Percentiles rank a stretch among this genome's conserved stretches.
Evolutionary conservation across 169 alveolate genomes (phyloP).

Genomic region (Plasmodium cynomolgi): DNA sequence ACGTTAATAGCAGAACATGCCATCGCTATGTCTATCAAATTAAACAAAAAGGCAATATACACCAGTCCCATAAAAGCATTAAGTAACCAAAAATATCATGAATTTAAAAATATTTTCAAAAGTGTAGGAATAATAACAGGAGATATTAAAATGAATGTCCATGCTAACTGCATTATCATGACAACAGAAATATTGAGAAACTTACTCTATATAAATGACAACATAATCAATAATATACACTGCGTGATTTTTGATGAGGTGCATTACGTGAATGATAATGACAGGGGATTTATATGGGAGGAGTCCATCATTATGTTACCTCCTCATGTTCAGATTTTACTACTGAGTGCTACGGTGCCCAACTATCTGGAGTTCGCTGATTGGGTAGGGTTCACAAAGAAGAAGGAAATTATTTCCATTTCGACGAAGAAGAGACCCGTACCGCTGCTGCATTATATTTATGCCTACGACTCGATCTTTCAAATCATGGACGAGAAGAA

Average conservation of each 20-base stretch:
- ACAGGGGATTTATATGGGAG: slow-evolving; percentile 99
- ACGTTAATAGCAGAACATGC: slow-evolving; percentile 99
- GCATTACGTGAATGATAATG: slow-evolving; percentile 97
- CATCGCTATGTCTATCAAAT: slow-evolving; percentile 94
- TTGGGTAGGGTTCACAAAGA: slow-evolving; percentile 96
- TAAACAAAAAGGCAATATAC: slow-evolving; percentile 95
- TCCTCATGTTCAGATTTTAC: slow-evolving; percentile 91
- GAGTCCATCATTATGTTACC: slow-evolving; percentile 97
- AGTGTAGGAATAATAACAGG: slow-evolving; percentile 98
- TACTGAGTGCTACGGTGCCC: slow-evolving; percentile 99
- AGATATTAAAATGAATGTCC: slow-evolving; percentile 96
- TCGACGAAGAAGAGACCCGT: slow-evolving; percentile 95
- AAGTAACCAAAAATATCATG: slow-evolving; percentile 97
- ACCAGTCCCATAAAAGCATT: slow-evolving; percentile 99
- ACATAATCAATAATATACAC: slow-evolving; percentile 91
- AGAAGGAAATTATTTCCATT: slow-evolving; percentile 94
- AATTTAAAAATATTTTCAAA: slow-evolving; percentile 89
- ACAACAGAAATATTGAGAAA: slow-evolving; percentile 98
- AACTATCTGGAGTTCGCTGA: slow-evolving; percentile 98
- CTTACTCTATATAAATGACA: slow-evolving; percentile 91
- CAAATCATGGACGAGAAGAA: slow-evolving; percentile 74
- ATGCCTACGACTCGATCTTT: slow-evolving; percentile 74
- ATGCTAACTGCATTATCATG: slow-evolving; percentile 96
- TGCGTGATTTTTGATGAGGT: slow-evolving; percentile 99
- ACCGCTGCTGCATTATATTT: slow-evolving; percentile 96